Conservation (phyloP, 2,329 filamentous ascomycete genomes). For the Westerdykella ornata region DNA sequence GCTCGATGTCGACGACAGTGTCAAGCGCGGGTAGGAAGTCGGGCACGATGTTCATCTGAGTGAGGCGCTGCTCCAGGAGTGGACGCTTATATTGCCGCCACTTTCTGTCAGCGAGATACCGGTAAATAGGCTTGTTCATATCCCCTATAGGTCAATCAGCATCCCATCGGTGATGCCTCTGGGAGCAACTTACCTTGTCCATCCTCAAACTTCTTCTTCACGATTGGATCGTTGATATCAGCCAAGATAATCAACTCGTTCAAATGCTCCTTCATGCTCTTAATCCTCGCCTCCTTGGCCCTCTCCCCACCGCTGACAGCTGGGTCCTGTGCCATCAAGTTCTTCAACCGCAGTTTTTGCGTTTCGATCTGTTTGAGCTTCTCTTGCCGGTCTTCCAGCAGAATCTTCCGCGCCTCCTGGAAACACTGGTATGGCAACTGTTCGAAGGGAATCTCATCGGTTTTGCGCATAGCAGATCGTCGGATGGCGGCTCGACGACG, state of each 20-base stretch:
- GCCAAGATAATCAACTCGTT: constrained; percentile 79
- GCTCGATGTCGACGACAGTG: constrained; percentile 69
- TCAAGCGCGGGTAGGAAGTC: constrained; percentile 79
- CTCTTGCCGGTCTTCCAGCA: constrained; percentile 71
- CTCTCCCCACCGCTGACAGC: constrained; percentile 56
- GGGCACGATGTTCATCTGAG: constrained; percentile 79
- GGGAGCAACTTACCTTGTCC: constrained; percentile 61
- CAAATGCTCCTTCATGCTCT: constrained; percentile 63
- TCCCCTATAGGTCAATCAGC: constrained; percentile 56
- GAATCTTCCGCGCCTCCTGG: constrained; percentile 83
- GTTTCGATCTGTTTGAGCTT: constrained; percentile 68
- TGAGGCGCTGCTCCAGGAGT: constrained; percentile 76
- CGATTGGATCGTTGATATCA: constrained; percentile 89
- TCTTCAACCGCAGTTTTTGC: constrained; percentile 62
- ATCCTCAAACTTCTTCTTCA: constrained; percentile 93
- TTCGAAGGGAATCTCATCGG: constrained; percentile 72
- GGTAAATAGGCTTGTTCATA: constrained; percentile 95
- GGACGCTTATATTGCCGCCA: constrained; percentile 79
- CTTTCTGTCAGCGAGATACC: constrained; percentile 76
- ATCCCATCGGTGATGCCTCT: background rate
- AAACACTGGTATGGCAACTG: constrained; percentile 96
- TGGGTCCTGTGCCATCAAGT: constrained; percentile 54
- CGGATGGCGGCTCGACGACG: constrained; percentile 57
- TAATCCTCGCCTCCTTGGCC: constrained; percentile 60
- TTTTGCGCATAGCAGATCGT: constrained; percentile 43